Evolutionary conservation across 805 yeast species (phyloP).

Genomic region (Priceomyces castillae): DNA sequence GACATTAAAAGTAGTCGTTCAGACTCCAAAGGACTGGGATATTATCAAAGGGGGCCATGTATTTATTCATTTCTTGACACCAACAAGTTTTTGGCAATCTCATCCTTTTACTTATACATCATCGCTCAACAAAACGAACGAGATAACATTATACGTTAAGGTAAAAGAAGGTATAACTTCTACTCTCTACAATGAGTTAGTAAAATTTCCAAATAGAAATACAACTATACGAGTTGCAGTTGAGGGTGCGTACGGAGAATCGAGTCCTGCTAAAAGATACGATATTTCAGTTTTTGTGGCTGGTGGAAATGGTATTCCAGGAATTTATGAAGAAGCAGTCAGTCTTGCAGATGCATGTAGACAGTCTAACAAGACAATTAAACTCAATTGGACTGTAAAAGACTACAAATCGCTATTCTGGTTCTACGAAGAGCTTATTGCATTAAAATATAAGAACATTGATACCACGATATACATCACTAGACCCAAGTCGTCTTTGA

Average conservation of each 20-base stretch:
- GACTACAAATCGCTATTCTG: constrained; percentile 48
- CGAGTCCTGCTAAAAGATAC: constrained; percentile 27
- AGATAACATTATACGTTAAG: constrained; percentile 30
- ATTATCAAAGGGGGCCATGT: constrained; percentile 62
- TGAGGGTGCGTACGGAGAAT: constrained; percentile 40
- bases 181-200: constrained; percentile 18
- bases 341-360: constrained; percentile 11
- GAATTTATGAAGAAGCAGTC: constrained; percentile 35
- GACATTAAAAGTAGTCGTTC: constrained; percentile 48
- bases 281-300: constrained; percentile 34
- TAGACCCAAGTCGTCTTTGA: constrained; percentile 18
- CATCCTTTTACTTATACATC: constrained; percentile 59
- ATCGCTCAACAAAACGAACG: constrained; percentile 12
- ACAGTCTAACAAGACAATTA: constrained; percentile 17
- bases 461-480: constrained; percentile 31
- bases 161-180: constrained; percentile 35
- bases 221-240: constrained; percentile 30
- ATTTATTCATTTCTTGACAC: constrained; percentile 49
- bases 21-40: constrained; percentile 53
- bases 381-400: constrained; percentile 59
- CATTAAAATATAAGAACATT: constrained; percentile 25
- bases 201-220: constrained; percentile 15
- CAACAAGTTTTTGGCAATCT: constrained; percentile 56
- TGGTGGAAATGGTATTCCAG: constrained; percentile 44
- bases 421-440: constrained; percentile 45